Base-by-base conservation (phyloP, 345 rosid genomes). In the Psidium guajava region DNA sequence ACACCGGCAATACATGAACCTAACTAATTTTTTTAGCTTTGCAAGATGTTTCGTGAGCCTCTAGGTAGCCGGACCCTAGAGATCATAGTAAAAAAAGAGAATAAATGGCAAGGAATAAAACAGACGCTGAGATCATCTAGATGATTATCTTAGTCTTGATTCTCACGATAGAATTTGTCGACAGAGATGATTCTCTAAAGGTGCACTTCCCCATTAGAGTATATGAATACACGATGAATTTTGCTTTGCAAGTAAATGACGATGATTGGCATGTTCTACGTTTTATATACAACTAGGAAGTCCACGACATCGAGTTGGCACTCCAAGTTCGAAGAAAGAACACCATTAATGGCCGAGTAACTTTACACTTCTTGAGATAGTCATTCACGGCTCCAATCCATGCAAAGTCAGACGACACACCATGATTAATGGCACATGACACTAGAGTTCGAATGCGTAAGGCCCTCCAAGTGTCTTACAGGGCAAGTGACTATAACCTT, bases 11-110 rank as follows among this genome's bases (percentile, higher is more conserved):
- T 6, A 21, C 57, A 9, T 3, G 57, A 54, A 21, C 24, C 10
- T 54, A 54, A 54, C 57, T 54, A 6, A 54, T 21, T 54, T 50
- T 50, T 50, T 50, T 11, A 49, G 12, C 51, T 54, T 21, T 54
- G 24, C 22, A 64, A 0, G 44, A 18, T 28, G 3, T 64, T 64
- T 18, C 12, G 2, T 64, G 1, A 22, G 40, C 1, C 75, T 32
- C 0, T 9, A 56, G 6, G 22, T 28, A 64, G 36, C 12, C 1
- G 5, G 11, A 61, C 10, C 11, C 4, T 3, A 6, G 16, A 1
- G 69, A 61, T 7, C 22, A 28, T 15, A 8, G 28, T 0, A 2
- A 28, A 56, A 56, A 56, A 55, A 61, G 36, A 8, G 36, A 8
- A 64, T 3, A 2, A 32, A 8, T 69, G 24, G 44, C 1, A 61